A percentile compares a stretch with the other conserved stretches of the same genome.
Evolutionary conservation across 2,329 filamentous ascomycete species (phyloP).

Genomic region (Aspergillus clavatus): DNA sequence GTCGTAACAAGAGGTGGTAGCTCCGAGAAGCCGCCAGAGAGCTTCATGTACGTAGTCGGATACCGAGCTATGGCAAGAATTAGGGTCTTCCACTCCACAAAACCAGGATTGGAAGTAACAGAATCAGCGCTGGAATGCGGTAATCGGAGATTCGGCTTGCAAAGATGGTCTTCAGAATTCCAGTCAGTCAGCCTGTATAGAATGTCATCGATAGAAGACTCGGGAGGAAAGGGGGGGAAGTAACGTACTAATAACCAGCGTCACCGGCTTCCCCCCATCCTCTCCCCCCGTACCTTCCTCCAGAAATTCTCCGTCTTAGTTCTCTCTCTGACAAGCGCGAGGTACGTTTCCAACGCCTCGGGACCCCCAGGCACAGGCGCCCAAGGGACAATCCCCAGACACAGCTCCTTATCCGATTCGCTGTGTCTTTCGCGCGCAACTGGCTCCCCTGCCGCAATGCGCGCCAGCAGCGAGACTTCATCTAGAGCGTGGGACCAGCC

Average conservation of each 20-base stretch:
- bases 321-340: conserved; percentile 54
- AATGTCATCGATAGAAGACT: no score
- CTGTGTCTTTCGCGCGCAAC: conserved; percentile 56
- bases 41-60: conserved; percentile 74
- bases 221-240: conserved; percentile 2
- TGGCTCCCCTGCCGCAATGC: conserved; percentile 60
- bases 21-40: conserved; percentile 82
- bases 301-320: conserved; percentile 57
- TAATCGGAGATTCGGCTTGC: conserved; percentile 74
- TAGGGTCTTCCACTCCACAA: conserved; percentile 63
- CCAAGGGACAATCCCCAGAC: conserved; percentile 74
- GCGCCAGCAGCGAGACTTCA: conserved; percentile 66
- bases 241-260: conserved; percentile 59
- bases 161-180: conserved; percentile 73
- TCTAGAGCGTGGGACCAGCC: conserved; percentile 66
- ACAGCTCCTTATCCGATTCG: conserved; percentile 48
- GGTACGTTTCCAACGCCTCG: conserved; percentile 59
- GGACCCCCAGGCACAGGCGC: conserved; percentile 70
- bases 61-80: conserved; percentile 64
- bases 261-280: conserved; percentile 49
- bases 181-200: conserved; percentile 3
- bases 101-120: conserved; percentile 47
- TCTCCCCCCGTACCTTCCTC: conserved; percentile 57
- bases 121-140: conserved; percentile 44
- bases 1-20: conserved; percentile 49